A percentile compares a stretch with the other conserved stretches of the same genome.
Conservation (phyloP, 2,329 filamentous ascomycete species). For the Colletotrichum sp. region DNA sequence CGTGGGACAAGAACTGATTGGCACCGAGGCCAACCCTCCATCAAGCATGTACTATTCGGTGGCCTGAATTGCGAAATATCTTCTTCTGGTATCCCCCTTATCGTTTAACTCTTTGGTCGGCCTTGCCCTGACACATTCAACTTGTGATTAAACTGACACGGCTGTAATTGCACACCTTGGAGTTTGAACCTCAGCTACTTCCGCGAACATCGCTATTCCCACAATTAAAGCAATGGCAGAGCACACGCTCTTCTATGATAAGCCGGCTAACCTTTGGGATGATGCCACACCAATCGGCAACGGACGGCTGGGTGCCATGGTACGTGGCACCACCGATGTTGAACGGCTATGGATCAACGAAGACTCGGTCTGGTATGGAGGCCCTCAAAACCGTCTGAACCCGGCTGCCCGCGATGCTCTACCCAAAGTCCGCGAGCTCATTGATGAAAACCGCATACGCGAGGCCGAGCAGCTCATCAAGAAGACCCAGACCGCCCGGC, state of each 20-base stretch:
- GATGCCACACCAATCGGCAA: constrained; percentile 45
- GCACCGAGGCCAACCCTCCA: background rate
- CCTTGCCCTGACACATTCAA: background rate
- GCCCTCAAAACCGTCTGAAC: constrained; percentile 40
- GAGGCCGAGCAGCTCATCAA: background rate
- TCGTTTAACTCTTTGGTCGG: background rate
- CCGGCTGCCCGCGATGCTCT: constrained; percentile 26
- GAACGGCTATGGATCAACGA: constrained; percentile 49
- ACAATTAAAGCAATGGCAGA: background rate
- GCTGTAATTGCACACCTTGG: too few relatives aligned
- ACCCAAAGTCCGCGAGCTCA: background rate
- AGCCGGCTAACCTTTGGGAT: background rate
- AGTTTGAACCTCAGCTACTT: too few relatives aligned
- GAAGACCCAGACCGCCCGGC: background rate
- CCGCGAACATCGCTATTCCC: background rate
- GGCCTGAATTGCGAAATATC: background rate
- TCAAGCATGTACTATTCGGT: background rate
- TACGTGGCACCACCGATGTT: constrained; percentile 34
- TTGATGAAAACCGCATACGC: background rate
- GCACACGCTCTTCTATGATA: background rate
- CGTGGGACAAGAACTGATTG: background rate
- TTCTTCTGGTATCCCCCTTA: background rate
- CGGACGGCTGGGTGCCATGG: constrained; percentile 41
- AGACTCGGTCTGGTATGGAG: constrained; percentile 49
- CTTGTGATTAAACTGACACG: too few relatives aligned